Evolutionary conservation across 495 filamentous ascomycete genomes (phyloP).

Genomic region (Neurospora terricola): DNA sequence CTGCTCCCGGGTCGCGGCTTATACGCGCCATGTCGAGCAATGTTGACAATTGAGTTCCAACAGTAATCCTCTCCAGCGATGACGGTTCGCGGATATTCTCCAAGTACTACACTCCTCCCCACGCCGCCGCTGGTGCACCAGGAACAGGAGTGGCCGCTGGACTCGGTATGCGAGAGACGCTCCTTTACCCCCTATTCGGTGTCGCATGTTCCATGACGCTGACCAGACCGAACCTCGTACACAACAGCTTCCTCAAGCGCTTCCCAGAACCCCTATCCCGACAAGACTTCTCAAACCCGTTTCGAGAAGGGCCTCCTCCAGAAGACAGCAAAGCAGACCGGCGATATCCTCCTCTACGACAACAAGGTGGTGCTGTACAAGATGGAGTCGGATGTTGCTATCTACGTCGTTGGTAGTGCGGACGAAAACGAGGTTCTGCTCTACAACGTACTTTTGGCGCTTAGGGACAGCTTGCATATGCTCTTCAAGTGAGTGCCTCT

Average conservation of each 20-base stretch:
- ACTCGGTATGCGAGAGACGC: constrained; percentile 4
- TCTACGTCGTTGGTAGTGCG: constrained; percentile 76
- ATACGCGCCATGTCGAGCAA: not conserved
- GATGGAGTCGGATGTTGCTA: constrained; percentile 92
- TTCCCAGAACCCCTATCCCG: constrained; percentile 66
- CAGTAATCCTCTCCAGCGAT: constrained; percentile 58
- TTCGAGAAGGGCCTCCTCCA: constrained; percentile 95
- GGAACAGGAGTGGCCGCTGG: constrained; percentile 5
- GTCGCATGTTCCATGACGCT: not conserved
- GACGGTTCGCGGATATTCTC: constrained; percentile 85
- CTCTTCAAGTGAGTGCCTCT: constrained; percentile 54
- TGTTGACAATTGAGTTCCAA: not conserved
- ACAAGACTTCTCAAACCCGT: constrained; percentile 80
- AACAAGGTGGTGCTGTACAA: constrained; percentile 94
- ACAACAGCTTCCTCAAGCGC: constrained; percentile 10
- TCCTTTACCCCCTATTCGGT: not conserved
- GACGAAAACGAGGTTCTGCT: constrained; percentile 97
- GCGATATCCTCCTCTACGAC: constrained; percentile 94
- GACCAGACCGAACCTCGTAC: not conserved
- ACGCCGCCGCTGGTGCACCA: constrained; percentile 50
- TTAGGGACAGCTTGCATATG: constrained; percentile 82
- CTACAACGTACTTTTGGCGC: constrained; percentile 81
- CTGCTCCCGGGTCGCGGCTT: not conserved
- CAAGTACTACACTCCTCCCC: constrained; percentile 90
- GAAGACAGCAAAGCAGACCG: constrained; percentile 91